Conservation (phyloP, 2,329 filamentous ascomycete genomes). For the Thielaviopsis musarum region DNA sequence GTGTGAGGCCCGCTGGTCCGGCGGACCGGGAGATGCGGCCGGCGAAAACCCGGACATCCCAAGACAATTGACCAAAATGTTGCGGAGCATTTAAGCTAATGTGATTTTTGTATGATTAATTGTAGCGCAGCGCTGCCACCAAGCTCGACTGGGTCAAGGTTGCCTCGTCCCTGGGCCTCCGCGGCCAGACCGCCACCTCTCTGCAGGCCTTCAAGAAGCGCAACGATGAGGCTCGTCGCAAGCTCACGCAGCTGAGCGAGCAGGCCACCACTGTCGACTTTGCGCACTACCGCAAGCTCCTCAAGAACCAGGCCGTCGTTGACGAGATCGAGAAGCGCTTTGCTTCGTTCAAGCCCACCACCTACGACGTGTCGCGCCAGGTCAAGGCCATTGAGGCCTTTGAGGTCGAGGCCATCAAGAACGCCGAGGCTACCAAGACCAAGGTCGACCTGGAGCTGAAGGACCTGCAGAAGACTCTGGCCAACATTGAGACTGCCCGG, state of each 20-base stretch:
- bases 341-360: conserved; percentile 74
- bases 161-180: conserved; percentile 83
- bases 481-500: conserved; percentile 92
- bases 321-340: conserved; percentile 97
- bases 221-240: conserved; percentile 96
- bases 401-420: conserved; percentile 91
- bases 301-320: conserved; percentile 93
- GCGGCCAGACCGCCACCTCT: conserved; percentile 79
- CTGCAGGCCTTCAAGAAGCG: conserved; percentile 98
- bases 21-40: neutral
- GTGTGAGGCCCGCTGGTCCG: neutral
- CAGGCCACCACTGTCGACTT: conserved; percentile 83
- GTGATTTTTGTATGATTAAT: conserved; percentile 10
- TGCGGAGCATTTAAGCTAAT: neutral
- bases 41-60: neutral
- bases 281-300: conserved; percentile 69
- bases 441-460: conserved; percentile 89
- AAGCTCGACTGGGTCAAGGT: conserved; percentile 99
- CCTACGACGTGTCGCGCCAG: conserved; percentile 86
- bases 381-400: conserved; percentile 97
- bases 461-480: conserved; percentile 84
- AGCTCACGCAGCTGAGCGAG: conserved; percentile 69
- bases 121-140: conserved; percentile 88
- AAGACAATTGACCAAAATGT: neutral
- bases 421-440: conserved; percentile 89